Conservation (phyloP, 305 asterid species). For the Solanum hybrid region DNA sequence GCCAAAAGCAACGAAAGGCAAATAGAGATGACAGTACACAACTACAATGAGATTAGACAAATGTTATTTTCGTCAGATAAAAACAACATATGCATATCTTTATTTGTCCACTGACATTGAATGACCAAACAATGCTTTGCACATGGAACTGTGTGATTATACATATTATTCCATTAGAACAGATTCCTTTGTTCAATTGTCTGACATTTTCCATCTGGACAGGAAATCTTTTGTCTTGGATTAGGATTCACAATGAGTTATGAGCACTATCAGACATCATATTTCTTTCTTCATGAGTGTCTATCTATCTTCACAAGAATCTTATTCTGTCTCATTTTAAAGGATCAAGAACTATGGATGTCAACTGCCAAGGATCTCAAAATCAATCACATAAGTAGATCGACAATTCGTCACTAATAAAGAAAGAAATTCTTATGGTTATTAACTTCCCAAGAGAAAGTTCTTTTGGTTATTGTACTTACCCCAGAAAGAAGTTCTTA, state of each 20-base stretch:
- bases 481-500: neutral
- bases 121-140: neutral
- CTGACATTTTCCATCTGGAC: neutral
- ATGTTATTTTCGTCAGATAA: neutral
- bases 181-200: neutral
- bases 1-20: neutral
- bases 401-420: neutral
- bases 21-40: neutral
- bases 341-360: neutral
- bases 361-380: neutral
- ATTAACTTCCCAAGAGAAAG: neutral
- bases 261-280: neutral
- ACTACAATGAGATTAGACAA: neutral
- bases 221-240: neutral
- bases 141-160: neutral
- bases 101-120: neutral
- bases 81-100: neutral
- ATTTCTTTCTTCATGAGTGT: neutral
- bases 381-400: neutral
- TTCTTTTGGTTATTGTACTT: neutral
- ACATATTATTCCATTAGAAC: neutral
- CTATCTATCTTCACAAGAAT: neutral
- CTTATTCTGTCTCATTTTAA: neutral
- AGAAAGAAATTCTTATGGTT: neutral
- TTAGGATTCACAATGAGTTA: neutral